Percentiles rank a stretch among this genome's conserved stretches.
Conservation (phyloP, 1,284 basidiomycete species). For the Leccinum griseonigrum region DNA sequence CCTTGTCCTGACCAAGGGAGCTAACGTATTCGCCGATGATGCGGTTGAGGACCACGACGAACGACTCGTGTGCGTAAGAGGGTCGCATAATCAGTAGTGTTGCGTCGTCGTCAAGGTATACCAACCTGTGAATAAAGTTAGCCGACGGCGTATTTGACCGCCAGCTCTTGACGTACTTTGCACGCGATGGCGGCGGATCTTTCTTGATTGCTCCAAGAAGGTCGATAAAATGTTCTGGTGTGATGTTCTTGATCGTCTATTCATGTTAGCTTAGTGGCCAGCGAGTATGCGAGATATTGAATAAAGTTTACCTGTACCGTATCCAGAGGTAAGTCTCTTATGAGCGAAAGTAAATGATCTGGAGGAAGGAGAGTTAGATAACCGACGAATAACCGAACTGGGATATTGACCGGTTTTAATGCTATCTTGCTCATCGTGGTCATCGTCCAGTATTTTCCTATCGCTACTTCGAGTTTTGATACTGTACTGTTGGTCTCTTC, state of each 20-base stretch:
- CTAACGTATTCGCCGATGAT: no score
- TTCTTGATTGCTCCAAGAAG: neutral
- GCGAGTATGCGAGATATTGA: neutral
- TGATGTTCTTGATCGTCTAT: neutral
- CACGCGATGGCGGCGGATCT: neutral
- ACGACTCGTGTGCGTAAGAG: no score
- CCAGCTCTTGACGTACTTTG: neutral
- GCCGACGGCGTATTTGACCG: no score
- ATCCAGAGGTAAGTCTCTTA: neutral
- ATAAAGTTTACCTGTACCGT: neutral
- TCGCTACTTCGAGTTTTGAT: neutral
- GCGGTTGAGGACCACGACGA: no score
- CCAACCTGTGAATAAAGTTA: no score
- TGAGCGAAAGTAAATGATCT: neutral
- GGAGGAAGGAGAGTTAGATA: neutral
- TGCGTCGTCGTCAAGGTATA: no score
- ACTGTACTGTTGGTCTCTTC: neutral
- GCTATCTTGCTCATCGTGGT: neutral
- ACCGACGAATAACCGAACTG: neutral
- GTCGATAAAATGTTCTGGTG: neutral
- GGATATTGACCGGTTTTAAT: neutral
- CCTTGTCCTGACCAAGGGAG: no score
- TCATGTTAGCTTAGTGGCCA: neutral
- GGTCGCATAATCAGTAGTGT: no score
- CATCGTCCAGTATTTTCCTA: neutral